Base-by-base conservation (phyloP, 2,329 filamentous ascomycete genomes). In the Stemphylium beticola region DNA sequence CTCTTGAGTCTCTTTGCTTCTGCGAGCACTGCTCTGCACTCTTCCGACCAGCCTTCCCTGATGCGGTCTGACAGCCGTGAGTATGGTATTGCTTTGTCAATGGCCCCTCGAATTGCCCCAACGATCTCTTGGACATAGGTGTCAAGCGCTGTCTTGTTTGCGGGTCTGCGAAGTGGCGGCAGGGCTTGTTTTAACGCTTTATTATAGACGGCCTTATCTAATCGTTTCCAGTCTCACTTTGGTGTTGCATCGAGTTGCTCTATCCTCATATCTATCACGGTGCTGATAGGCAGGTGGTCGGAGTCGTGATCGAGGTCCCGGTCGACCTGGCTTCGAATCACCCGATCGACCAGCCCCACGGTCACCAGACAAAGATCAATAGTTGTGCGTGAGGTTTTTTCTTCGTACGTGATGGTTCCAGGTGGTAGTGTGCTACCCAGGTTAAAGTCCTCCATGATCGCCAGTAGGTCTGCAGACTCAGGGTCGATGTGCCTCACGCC, bases 241-340 rank as follows among this genome's bases (percentile, higher is more conserved):
- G 33, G 33, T 33, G 24, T n/a, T 26, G 24, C 38, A 10, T 53
- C 26, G 2, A 49, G 41, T 6, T 32, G 22, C 24, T 46, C 52
- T 33, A 49, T 15, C 3, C 41, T 50, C 31, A 60, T 52, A 37
- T 62, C 54, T 22, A 64, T 41, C n/a, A 50, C 32, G 9, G 55
- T 67, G 39, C 53, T 54, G 14, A 67, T 64, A 5, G 60, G 64
- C 7, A 67, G 53, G 45, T 67, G 53, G 48, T 66, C 56, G 14
- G 61, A 67, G 53, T 64, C 49, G 49, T 67, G 56, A 36, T 65
- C 59, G 14, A 66, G 46, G 12, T 59, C 50, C 14, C 34, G 29
- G 26, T 49, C 39, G 8, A 59, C 42, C 26, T 48, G 17, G 50
- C 62, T 57, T 17, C 46, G 44, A 20, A 62, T 54, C n/a, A 58